Base-by-base conservation (phyloP, 176 grass and related monocot genomes). In the Cocos nucifera region DNA sequence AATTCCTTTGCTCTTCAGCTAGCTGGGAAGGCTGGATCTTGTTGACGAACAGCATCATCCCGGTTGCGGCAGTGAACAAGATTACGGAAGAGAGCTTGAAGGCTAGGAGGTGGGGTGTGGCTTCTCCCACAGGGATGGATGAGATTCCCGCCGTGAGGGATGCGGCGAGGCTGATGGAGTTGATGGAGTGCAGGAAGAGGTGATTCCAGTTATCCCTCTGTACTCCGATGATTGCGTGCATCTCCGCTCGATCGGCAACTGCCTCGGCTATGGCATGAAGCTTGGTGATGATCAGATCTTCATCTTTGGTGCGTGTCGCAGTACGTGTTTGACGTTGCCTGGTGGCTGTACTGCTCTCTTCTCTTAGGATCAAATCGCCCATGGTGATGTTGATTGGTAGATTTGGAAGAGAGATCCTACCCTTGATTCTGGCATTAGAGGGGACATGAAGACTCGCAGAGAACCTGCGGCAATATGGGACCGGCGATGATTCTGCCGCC, bases 201-300 rank as follows among this genome's bases (percentile, higher is more conserved):
- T 84, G 86, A 73, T 89, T 89, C 86, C 86, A 89, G 77, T 78
- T 81, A 23, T 89, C 72, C 10, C 77, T n/a, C 77, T 84, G 86
- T 19, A 16, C 2, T 0, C 81, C 86, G 50, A 21, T 21, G 21
- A 21, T 21, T 21, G 21, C 21, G 21, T 21, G 21, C 21, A 21
- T 21, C 21, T 21, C 75, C 0, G 75, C 82, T 0, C 75, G 57
- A 49, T 85, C 82, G 16, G 86, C 86, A 9, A 59, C 74, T 0
- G 86, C 86, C 6, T 78, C 81, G 0, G 69, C 79, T 0, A 89
- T 18, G 5, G 74, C 70, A 8, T 70, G 39, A 19, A 89, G 73
- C 81, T 78, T 84, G 66, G 57, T 35, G 1, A 63, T 17, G 29
- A 18, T 56, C 3, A 4, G 5, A 17, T 22, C 57, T 2, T 15